Conservation (phyloP, 1,139 yeast species). For the Taiozyma sp. region DNA sequence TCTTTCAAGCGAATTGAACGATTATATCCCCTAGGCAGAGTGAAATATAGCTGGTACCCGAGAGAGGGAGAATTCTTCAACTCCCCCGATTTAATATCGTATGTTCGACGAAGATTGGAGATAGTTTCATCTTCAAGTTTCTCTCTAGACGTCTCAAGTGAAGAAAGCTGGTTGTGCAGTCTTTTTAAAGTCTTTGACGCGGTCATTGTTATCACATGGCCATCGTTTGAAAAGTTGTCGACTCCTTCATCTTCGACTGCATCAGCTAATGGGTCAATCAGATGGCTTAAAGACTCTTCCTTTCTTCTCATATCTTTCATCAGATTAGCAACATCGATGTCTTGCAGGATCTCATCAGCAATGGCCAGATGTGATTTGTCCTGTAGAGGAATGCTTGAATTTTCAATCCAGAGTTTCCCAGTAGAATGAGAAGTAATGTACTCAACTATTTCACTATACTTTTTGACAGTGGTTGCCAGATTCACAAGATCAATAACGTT, state of each 20-base stretch:
- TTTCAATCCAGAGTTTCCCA: background rate
- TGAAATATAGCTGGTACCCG: slow-evolving; percentile 15
- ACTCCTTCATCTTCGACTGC: background rate
- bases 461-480: slow-evolving; percentile 35
- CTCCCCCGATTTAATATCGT: slow-evolving; percentile 12
- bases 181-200: slow-evolving; percentile 27
- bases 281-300: slow-evolving; percentile 10
- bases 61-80: slow-evolving; percentile 13
- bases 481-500: slow-evolving; percentile 41
- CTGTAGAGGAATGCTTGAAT: background rate
- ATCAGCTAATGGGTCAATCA: slow-evolving; percentile 8
- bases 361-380: slow-evolving; percentile 7
- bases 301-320: slow-evolving; percentile 11
- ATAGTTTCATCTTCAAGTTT: slow-evolving; percentile 24
- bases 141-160: slow-evolving; percentile 27
- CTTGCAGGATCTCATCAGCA: slow-evolving; percentile 23
- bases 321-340: slow-evolving; percentile 28
- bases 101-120: slow-evolving; percentile 7
- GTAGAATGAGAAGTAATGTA: slow-evolving; percentile 1
- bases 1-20: slow-evolving; percentile 3
- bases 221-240: background rate
- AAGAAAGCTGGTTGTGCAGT: slow-evolving; percentile 34
- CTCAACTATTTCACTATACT: slow-evolving; percentile 18
- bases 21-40: background rate
- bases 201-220: slow-evolving; percentile 24